phyloP scores from a whole-genome alignment of 495 filamentous ascomycete genomes.

The Xylaria nigripes region DNA sequence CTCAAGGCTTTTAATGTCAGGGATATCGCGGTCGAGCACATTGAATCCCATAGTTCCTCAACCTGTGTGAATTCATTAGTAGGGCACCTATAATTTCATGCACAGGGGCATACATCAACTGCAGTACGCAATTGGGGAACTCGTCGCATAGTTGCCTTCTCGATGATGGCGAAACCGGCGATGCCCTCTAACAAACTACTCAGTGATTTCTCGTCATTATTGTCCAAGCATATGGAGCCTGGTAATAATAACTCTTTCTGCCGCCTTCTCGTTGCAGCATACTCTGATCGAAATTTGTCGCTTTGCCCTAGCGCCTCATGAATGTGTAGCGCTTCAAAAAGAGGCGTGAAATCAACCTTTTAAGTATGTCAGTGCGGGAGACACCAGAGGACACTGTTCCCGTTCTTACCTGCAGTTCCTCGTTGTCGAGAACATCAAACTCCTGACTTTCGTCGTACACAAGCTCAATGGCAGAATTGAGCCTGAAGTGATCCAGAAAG shows the following conservation, averaged over 20 bases:
- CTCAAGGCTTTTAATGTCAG: conserved; percentile 69
- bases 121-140: conserved; percentile 72
- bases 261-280: conserved; percentile 76
- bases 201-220: conserved; percentile 64
- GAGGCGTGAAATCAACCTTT: conserved; percentile 68
- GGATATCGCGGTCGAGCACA: conserved; percentile 79
- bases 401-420: conserved; percentile 65
- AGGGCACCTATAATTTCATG: not conserved
- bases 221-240: conserved; percentile 59
- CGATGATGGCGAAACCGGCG: conserved; percentile 93
- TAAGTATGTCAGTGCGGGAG: not conserved
- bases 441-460: conserved; percentile 93
- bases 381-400: not conserved
- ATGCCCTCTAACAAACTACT: conserved; percentile 87
- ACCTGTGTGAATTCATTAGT: conserved; percentile 48
- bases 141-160: conserved; percentile 85
- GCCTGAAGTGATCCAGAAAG: conserved; percentile 69
- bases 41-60: conserved; percentile 95
- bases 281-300: conserved; percentile 83
- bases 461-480: conserved; percentile 93
- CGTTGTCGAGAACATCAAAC: conserved; percentile 88
- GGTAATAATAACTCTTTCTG: conserved; percentile 90
- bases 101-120: conserved; percentile 57
- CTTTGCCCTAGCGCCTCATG: conserved; percentile 90
- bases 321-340: conserved; percentile 95